Evolutionary conservation across 1,139 yeast genomes (phyloP).

Genomic region (Suhomyces bokatorum): DNA sequence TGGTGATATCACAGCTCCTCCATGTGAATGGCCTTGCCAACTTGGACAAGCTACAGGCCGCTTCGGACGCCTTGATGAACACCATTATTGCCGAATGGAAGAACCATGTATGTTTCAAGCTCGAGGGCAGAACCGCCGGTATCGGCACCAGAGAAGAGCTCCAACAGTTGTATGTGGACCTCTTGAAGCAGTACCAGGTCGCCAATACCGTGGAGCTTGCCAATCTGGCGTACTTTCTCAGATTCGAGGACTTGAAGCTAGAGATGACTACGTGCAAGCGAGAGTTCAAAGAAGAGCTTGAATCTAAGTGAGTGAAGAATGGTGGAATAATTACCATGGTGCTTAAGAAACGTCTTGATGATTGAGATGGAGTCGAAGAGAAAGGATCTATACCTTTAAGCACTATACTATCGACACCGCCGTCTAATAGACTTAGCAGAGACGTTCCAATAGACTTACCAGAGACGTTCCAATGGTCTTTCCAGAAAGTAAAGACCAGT

Average conservation of each 20-base stretch:
- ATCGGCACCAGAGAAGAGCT: constrained; percentile 17
- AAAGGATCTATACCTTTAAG: too few relatives aligned
- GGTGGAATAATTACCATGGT: too few relatives aligned
- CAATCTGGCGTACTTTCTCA: constrained; percentile 20
- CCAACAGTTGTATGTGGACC: constrained; percentile 16
- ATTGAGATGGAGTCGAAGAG: too few relatives aligned
- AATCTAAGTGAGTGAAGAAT: not conserved
- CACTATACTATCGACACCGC: too few relatives aligned
- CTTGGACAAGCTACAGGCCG: constrained; percentile 16
- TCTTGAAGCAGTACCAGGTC: constrained; percentile 20
- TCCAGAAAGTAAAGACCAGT: too few relatives aligned
- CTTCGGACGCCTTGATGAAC: constrained; percentile 14
- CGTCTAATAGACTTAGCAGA: too few relatives aligned
- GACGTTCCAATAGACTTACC: too few relatives aligned
- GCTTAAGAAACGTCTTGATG: too few relatives aligned
- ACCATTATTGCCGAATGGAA: constrained; percentile 21
- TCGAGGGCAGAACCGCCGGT: constrained; percentile 13
- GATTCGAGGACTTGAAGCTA: constrained; percentile 22
- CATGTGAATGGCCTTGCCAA: constrained; percentile 22
- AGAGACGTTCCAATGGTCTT: too few relatives aligned
- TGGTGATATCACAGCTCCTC: constrained; percentile 26
- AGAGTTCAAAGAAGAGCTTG: constrained; percentile 15
- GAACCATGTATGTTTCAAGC: constrained; percentile 19
- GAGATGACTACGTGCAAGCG: constrained; percentile 15
- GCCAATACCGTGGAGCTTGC: constrained; percentile 26